Percentiles rank a stretch among this genome's conserved stretches.
Conservation (phyloP, 768 basidiomycete genomes). For the Boletellus ananiceps region DNA sequence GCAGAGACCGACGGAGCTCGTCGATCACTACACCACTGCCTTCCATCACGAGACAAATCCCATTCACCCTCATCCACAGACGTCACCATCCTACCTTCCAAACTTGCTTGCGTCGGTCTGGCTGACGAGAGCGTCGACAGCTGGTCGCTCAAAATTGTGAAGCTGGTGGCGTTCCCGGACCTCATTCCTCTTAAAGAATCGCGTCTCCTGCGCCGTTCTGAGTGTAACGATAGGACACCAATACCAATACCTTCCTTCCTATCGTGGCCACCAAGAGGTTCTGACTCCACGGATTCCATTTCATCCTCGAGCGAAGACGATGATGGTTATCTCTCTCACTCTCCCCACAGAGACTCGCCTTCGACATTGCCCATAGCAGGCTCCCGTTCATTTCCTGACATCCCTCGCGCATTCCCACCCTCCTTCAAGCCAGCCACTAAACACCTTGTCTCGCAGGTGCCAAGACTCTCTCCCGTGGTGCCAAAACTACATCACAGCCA, state of each 20-base stretch:
- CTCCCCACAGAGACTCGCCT: slow-evolving; percentile 39
- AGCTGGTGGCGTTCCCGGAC: slow-evolving; percentile 73
- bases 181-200: slow-evolving; percentile 43
- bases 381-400: slow-evolving; percentile 44
- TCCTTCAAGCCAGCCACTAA: slow-evolving; percentile 37
- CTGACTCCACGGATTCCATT: slow-evolving; percentile 23
- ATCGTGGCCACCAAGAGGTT: slow-evolving; percentile 19
- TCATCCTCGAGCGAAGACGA: slow-evolving; percentile 36
- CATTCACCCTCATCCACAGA: slow-evolving; percentile 54
- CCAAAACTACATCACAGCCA: slow-evolving; percentile 9
- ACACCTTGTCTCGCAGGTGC: slow-evolving; percentile 33
- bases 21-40: slow-evolving; percentile 7
- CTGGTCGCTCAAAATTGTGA: slow-evolving; percentile 75
- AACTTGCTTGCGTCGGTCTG: slow-evolving; percentile 73
- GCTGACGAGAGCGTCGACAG: slow-evolving; percentile 62
- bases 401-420: slow-evolving; percentile 31
- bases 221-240: neutral
- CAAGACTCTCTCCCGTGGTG: slow-evolving; percentile 29
- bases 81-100: slow-evolving; percentile 61
- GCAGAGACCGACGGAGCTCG: slow-evolving; percentile 2
- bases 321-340: slow-evolving; percentile 58
- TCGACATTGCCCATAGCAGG: slow-evolving; percentile 31
- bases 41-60: slow-evolving; percentile 36
- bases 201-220: slow-evolving; percentile 2
- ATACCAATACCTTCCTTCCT: slow-evolving; percentile 19